Evolutionary conservation across 495 filamentous ascomycete species (phyloP).

Genomic region (Penicillium roqueforti): DNA sequence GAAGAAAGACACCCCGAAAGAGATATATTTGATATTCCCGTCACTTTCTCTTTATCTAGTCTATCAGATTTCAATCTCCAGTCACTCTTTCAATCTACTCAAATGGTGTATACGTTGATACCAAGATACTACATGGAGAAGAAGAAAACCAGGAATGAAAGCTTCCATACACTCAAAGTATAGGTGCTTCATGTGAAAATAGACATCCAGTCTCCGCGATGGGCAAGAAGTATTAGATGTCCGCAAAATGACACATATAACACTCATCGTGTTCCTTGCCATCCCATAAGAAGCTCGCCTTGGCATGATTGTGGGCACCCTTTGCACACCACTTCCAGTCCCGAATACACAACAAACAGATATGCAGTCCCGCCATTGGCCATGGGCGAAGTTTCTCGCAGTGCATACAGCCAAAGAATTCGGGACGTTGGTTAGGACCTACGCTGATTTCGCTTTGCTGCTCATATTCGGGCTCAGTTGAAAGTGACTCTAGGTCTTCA

Average conservation of each 20-base stretch:
- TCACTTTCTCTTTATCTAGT: neutral
- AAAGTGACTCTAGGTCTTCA: neutral
- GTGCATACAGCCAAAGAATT: neutral
- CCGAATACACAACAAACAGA: neutral
- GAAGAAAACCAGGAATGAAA: neutral
- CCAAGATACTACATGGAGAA: neutral
- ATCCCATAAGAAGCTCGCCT: neutral
- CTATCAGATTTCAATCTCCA: neutral
- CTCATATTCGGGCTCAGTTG: neutral
- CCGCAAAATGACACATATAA: neutral
- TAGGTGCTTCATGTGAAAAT: neutral
- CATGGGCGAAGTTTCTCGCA: neutral
- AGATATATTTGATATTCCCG: neutral
- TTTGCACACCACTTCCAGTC: slow-evolving; percentile 1
- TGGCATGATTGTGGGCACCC: neutral
- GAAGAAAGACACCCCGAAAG: neutral
- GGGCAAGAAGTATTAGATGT: neutral
- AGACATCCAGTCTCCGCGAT: neutral
- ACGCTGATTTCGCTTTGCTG: neutral
- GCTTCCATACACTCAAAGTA: neutral
- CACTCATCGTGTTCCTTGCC: neutral
- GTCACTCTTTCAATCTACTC: neutral
- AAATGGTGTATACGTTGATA: neutral
- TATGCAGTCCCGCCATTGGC: neutral
- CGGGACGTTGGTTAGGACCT: neutral